A percentile compares a stretch with the other conserved stretches of the same genome.
Evolutionary conservation across 352 stramenopile species (phyloP).

Genomic region (Globisporangium solare): DNA sequence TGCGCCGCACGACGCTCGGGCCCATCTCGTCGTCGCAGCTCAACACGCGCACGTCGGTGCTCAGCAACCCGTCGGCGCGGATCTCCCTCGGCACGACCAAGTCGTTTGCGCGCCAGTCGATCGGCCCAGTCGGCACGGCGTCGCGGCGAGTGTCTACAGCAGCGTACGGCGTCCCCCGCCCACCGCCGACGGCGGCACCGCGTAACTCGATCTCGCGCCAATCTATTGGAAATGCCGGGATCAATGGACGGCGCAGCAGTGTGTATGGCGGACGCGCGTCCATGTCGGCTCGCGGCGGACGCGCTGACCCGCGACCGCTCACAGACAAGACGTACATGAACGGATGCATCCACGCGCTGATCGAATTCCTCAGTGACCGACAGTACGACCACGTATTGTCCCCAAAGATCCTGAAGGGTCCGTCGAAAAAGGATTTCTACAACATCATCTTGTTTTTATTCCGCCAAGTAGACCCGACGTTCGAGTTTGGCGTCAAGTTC

Average conservation of each 20-base stretch:
- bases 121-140: constrained; percentile 27
- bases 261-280: constrained; percentile 58
- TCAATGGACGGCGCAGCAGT: constrained; percentile 46
- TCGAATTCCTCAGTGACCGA: constrained; percentile 90
- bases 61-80: constrained; percentile 33
- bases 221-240: constrained; percentile 28
- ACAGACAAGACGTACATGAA: constrained; percentile 92
- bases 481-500: constrained; percentile 69
- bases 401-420: constrained; percentile 87
- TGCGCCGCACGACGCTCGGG: constrained; percentile 83
- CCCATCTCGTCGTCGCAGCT: constrained; percentile 83
- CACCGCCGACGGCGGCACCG: constrained; percentile 19
- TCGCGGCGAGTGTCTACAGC: constrained; percentile 53
- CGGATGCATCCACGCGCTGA: constrained; percentile 88
- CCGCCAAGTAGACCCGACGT: constrained; percentile 90
- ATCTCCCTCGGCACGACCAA: constrained; percentile 49
- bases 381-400: constrained; percentile 92
- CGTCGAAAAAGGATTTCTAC: constrained; percentile 96
- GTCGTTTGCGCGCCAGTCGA: constrained; percentile 51
- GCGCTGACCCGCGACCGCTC: constrained; percentile 80
- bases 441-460: constrained; percentile 98
- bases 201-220: constrained; percentile 48
- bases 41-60: constrained; percentile 45
- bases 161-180: constrained; percentile 10
- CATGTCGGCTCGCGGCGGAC: constrained; percentile 33